Evolutionary conservation across 352 stramenopile species (phyloP).

Genomic region (Phytophthora megakarya): DNA sequence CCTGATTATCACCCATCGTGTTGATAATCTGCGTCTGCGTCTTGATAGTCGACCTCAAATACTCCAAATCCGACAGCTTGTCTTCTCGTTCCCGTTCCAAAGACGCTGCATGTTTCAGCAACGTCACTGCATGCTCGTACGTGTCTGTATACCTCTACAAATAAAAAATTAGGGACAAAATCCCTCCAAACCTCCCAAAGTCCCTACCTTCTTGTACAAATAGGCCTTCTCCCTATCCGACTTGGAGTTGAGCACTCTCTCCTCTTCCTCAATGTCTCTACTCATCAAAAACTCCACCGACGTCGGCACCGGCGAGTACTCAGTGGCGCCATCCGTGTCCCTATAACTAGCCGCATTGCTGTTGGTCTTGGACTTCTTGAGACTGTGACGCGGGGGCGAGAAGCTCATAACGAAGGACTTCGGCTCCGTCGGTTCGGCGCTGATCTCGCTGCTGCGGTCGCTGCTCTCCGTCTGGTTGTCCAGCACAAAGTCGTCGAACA

Average conservation of each 20-base stretch:
- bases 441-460: constrained; percentile 31
- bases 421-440: constrained; percentile 8
- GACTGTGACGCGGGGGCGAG: constrained; percentile 31
- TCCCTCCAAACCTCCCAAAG: not conserved
- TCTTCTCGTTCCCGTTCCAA: constrained; percentile 47
- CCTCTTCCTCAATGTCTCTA: constrained; percentile 60
- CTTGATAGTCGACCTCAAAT: constrained; percentile 50
- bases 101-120: constrained; percentile 49
- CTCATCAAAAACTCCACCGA: constrained; percentile 68
- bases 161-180: not conserved
- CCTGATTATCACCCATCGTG: constrained; percentile 51
- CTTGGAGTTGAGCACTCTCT: constrained; percentile 57
- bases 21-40: constrained; percentile 64
- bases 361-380: constrained; percentile 18
- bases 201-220: constrained; percentile 76
- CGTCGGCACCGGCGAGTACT: constrained; percentile 33
- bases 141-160: constrained; percentile 69
- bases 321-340: not conserved
- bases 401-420: constrained; percentile 38
- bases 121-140: constrained; percentile 59
- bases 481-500: constrained; percentile 38
- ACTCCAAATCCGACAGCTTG: constrained; percentile 51
- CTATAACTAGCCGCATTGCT: not conserved
- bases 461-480: constrained; percentile 41
- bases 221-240: constrained; percentile 65